Conservation (phyloP, 129 eudicot genomes). For the Rutidosis leptorrhynchoides region DNA sequence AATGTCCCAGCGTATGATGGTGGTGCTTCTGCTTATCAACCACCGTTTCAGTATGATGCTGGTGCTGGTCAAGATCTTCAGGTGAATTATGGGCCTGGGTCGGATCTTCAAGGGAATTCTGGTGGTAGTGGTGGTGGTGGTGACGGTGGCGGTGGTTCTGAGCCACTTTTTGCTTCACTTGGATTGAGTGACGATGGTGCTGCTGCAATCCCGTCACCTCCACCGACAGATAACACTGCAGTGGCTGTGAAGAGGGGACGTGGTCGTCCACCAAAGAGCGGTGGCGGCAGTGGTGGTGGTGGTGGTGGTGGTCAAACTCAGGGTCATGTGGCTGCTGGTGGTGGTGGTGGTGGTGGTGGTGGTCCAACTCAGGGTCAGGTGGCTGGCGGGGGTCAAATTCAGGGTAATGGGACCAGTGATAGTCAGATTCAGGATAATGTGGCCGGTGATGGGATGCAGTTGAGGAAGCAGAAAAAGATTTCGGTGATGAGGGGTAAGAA, state of each 20-base stretch:
- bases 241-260: constrained; percentile 35
- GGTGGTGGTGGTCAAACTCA: neutral
- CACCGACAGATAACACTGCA: neutral
- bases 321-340: neutral
- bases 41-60: constrained; percentile 12
- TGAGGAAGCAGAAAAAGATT: constrained; percentile 34
- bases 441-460: constrained; percentile 36
- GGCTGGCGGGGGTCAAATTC: constrained; percentile 8
- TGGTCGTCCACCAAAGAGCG: constrained; percentile 47
- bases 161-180: constrained; percentile 45
- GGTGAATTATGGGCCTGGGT: constrained; percentile 18
- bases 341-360: too few relatives aligned
- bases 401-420: too few relatives aligned
- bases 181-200: constrained; percentile 39
- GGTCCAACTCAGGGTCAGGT: neutral
- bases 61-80: constrained; percentile 24
- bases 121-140: constrained; percentile 4
- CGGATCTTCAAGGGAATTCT: constrained; percentile 19
- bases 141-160: too few relatives aligned
- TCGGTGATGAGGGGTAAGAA: constrained; percentile 34
- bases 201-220: neutral
- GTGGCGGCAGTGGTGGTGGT: constrained; percentile 17
- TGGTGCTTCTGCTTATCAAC: constrained; percentile 18
- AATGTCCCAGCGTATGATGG: constrained; percentile 19
- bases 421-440: too few relatives aligned